Evolutionary conservation across 1,284 basidiomycete species (phyloP).

Genomic region (Erythrobasidium hasegawianum): DNA sequence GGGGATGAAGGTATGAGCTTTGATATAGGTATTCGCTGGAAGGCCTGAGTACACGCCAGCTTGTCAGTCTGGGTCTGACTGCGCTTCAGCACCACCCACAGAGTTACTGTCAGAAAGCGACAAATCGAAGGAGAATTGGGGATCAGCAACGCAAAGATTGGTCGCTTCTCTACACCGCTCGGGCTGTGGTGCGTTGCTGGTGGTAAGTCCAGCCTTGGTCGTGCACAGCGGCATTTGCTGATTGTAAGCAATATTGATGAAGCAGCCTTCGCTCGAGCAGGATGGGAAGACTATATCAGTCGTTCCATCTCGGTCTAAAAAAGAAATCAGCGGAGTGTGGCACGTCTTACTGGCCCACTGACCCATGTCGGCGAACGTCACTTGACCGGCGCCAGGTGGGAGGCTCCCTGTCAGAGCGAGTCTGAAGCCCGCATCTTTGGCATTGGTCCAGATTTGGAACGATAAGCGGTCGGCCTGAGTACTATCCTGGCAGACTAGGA

Average conservation of each 20-base stretch:
- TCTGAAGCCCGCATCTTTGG: slow-evolving; percentile 68
- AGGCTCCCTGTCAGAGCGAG: slow-evolving; percentile 66
- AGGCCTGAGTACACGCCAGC: slow-evolving; percentile 54
- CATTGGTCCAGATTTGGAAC: slow-evolving; percentile 90
- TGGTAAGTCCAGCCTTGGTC: slow-evolving; percentile 19
- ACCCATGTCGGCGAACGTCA: slow-evolving; percentile 92
- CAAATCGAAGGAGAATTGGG: slow-evolving; percentile 73
- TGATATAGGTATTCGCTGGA: slow-evolving; percentile 64
- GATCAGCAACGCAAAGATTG: slow-evolving; percentile 75
- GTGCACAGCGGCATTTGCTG: slow-evolving; percentile 77
- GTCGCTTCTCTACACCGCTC: slow-evolving; percentile 68
- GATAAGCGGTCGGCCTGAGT: slow-evolving; percentile 52
- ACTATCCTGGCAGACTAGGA: slow-evolving; percentile 75
- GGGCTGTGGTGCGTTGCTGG: slow-evolving; percentile 5
- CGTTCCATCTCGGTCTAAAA: slow-evolving; percentile 86
- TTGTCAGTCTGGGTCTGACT: too few relatives aligned
- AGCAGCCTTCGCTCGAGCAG: slow-evolving; percentile 73
- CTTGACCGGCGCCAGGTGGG: slow-evolving; percentile 67
- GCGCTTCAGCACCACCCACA: too few relatives aligned
- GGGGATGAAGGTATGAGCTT: slow-evolving; percentile 57
- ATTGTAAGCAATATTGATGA: slow-evolving; percentile 90
- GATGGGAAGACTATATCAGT: slow-evolving; percentile 91
- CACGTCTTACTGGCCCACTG: too few relatives aligned
- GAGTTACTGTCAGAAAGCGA: slow-evolving; percentile 38
- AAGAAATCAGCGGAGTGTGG: slow-evolving; percentile 6